Evolutionary conservation across 1,284 basidiomycete species (phyloP), one percentile per base, ranked within the genome.

Genomic region (Tausonia pullulans): DNA sequence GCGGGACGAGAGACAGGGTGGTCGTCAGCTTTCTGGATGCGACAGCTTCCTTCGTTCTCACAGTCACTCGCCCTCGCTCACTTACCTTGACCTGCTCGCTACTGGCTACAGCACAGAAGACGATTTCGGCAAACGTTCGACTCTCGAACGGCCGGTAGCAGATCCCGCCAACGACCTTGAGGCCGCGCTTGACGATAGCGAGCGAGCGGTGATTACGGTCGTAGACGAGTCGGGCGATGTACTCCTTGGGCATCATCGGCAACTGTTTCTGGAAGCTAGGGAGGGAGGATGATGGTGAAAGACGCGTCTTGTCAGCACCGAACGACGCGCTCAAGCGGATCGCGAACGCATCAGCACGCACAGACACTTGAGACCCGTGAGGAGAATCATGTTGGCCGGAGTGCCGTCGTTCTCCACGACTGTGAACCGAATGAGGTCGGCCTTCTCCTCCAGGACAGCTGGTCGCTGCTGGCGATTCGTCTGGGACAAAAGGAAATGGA

Each of bases 191-290:
- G 74, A 98, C 87, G 73, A 99, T 98, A 3, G 93, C 95, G 67
- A 99, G 82, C 54, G 85, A 85, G 73, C 88, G 88, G 57, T 96
- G 96, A 72, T 94, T 96, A 52, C 82, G 81, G 74, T 98, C 95
- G 69, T 93, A 90, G 0, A 98, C 95, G 13, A 98, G 82, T 49
- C 96, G 84, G 0, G 96, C 91, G 69, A 99, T 99, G 72, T 99
- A 98, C 75, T 98, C 96, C 72, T 93, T 81, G 27, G 96, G 96
- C 96, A 99, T 98, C 77, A 98, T 98, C 7, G 96, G 96, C 5
- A 99, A 78, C 75, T 99, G 96, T 69, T 91, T 90, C 75, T 97
- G 95, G 73, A 98, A 98, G 7, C 64, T 65, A 52, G 13, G 43
- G 43, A 4, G 16, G 3, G 14, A 4, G n/a, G 56, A 11, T n/a